Base-by-base conservation (phyloP, 352 stramenopile genomes). In the Globisporangium okanoganense region DNA sequence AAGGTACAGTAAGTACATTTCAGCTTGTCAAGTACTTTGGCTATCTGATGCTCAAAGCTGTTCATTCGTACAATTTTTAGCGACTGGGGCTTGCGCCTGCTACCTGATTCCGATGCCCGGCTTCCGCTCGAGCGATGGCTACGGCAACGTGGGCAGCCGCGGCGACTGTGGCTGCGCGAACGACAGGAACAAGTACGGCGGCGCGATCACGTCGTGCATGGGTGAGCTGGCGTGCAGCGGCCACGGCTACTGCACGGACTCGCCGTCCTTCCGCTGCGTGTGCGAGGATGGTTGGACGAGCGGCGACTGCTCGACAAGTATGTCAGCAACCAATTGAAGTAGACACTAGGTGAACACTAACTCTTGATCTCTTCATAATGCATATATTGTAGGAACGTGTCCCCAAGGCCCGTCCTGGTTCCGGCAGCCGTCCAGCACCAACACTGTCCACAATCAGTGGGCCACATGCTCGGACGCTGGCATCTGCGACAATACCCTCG, bases 101-200 rank as follows among this genome's bases (percentile, higher is more conserved):
- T 92, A 78, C 47, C 33, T 75, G 4, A 66, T 71, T 20, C 81
- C 81, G n/a, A 89, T 92, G 83, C 80, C 82, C 0, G 86, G 84
- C 0, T 97, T 82, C 69, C 73, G 87, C 14, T 90, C 85, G 4
- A 95, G 84, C 31, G 82, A 92, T 52, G 87, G 87, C 14, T 97
- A 95, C 59, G 93, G 92, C 22, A 95, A 88, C 41, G 71, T 70
- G 10, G 93, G 94, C 3, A 75, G 72, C 35, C 78, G 88, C n/a
- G 95, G 89, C 13, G 95, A 99, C 70, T 98, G 95, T 53, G 95
- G 95, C 7, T 89, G 88, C 57, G 84, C 82, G 14, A 87, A 92
- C 56, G 80, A 87, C 51, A 79, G 87, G 27, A 96, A 89, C 44
- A 71, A 87, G 38, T 92, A 91, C 54, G 79, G 79, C 9, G 81